These are phyloP conservation scores for Cyberlindnera maritima DNA, from an alignment of 805 yeast species.

Conservation along the genomic window DNA sequence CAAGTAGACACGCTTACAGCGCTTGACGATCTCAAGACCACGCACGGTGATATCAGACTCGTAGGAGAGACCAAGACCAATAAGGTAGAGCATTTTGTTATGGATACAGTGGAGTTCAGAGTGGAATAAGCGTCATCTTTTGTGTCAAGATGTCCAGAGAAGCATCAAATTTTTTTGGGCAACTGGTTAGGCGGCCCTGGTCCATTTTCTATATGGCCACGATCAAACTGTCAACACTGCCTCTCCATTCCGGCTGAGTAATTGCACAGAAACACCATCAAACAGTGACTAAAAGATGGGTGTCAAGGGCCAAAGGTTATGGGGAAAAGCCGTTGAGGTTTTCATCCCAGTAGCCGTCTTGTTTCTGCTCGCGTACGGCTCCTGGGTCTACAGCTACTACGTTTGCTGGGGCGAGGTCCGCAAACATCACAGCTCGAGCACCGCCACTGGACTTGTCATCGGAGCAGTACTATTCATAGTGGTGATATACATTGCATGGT, in stretches of 20 bases:
- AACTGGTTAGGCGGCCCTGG: constrained; percentile 7
- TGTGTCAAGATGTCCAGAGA: background rate
- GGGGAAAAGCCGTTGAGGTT: background rate
- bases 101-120: background rate
- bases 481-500: constrained; percentile 41
- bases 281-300: background rate
- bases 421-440: constrained; percentile 25
- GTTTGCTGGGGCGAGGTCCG: constrained; percentile 30
- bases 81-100: constrained; percentile 73
- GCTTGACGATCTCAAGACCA: constrained; percentile 80
- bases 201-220: too few relatives aligned
- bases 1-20: constrained; percentile 85
- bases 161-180: constrained; percentile 4
- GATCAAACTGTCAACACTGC: too few relatives aligned
- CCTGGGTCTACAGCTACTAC: constrained; percentile 27
- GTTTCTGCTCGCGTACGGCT: constrained; percentile 16
- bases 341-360: constrained; percentile 12
- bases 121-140: background rate
- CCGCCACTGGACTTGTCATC: constrained; percentile 33
- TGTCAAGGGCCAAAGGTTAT: background rate
- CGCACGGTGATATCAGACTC: constrained; percentile 91
- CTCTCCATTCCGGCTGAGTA: too few relatives aligned
- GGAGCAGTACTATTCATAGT: constrained; percentile 29
- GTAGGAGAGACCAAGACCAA: constrained; percentile 89
- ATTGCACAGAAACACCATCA: too few relatives aligned